Conservation (phyloP, 2,329 filamentous ascomycete genomes). For the Colletotrichum eremochloae region DNA sequence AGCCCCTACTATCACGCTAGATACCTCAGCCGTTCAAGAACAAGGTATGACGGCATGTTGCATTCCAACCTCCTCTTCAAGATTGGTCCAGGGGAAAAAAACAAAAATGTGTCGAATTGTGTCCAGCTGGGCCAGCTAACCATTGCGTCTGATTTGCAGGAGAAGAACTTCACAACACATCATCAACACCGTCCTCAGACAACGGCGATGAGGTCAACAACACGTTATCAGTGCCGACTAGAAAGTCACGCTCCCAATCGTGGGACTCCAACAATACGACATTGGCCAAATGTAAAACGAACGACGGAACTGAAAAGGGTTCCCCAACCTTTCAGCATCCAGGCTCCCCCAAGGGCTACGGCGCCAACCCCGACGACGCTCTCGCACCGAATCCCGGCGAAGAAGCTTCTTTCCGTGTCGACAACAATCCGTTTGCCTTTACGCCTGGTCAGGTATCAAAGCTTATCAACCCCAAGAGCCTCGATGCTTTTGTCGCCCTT, state of each 20-base stretch:
- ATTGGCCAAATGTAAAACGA: constrained; percentile 38
- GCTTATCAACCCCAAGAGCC: constrained; percentile 64
- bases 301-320: constrained; percentile 35
- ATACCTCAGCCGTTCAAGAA: constrained; percentile 42
- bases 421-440: constrained; percentile 70
- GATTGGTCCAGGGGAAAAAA: constrained; percentile 9
- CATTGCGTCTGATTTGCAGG: constrained; percentile 21
- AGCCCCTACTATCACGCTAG: constrained; percentile 43
- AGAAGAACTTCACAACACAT: constrained; percentile 18
- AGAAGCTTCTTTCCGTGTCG: constrained; percentile 77
- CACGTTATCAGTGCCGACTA: constrained; percentile 42
- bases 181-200: constrained; percentile 34
- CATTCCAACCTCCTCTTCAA: constrained; percentile 19
- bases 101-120: not conserved
- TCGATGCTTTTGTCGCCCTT: constrained; percentile 63
- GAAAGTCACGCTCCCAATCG: constrained; percentile 41
- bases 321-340: constrained; percentile 23
- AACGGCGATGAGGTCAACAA: constrained; percentile 40
- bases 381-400: constrained; percentile 65
- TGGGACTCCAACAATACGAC: constrained; percentile 42
- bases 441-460: constrained; percentile 66
- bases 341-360: constrained; percentile 38
- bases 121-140: constrained; percentile 23
- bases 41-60: constrained; percentile 40
- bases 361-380: constrained; percentile 48